Evolutionary conservation across 2,329 filamentous ascomycete species (phyloP).

Genomic region (Alternaria gansuensis): DNA sequence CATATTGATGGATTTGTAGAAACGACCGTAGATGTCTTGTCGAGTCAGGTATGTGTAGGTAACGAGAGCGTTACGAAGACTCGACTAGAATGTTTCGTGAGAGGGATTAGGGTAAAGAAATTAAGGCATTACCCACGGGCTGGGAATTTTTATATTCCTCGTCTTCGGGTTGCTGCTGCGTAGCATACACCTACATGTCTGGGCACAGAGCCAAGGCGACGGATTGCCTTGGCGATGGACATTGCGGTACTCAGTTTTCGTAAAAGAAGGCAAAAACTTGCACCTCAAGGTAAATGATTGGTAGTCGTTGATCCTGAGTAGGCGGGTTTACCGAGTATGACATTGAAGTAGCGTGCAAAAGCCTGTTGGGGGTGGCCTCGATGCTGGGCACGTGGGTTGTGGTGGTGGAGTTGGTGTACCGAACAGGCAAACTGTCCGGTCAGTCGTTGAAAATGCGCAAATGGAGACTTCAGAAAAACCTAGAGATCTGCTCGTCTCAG

Average conservation of each 20-base stretch:
- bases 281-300: slow-evolving; percentile 19
- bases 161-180: slow-evolving; percentile 3
- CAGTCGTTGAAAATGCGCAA: background rate
- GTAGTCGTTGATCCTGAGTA: slow-evolving; percentile 3
- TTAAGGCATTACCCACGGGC: background rate
- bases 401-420: slow-evolving; percentile 11
- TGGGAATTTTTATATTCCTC: slow-evolving; percentile 24
- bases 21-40: slow-evolving; percentile 14
- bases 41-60: background rate
- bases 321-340: slow-evolving; percentile 12
- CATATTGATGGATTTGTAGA: slow-evolving; percentile 25
- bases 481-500: background rate
- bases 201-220: slow-evolving; percentile 37
- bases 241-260: slow-evolving; percentile 39
- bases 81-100: slow-evolving; percentile 10
- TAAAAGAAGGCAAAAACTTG: slow-evolving; percentile 18
- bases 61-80: slow-evolving; percentile 3
- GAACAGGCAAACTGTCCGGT: slow-evolving; percentile 5
- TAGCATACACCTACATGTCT: slow-evolving; percentile 16
- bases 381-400: slow-evolving; percentile 15
- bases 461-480: background rate
- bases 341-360: slow-evolving; percentile 11
- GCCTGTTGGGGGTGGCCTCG: slow-evolving; percentile 12
- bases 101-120: slow-evolving; percentile 10
- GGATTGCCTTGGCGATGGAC: slow-evolving; percentile 36